Evolutionary conservation across 495 filamentous ascomycete species (phyloP).

Genomic region (Penicillium daleae): DNA sequence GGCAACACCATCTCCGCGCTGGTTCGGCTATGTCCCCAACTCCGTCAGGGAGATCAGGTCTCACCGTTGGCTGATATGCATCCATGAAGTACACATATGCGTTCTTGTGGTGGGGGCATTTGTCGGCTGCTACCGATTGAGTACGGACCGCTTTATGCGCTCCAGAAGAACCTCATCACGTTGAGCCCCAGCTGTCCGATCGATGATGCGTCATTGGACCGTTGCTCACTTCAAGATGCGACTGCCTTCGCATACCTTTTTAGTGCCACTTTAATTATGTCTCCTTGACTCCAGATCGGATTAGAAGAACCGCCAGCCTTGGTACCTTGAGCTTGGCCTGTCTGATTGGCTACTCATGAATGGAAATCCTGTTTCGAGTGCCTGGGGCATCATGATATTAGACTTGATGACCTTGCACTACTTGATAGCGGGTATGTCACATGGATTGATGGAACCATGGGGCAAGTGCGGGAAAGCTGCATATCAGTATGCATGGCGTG

Average conservation of each 20-base stretch:
- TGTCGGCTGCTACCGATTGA: not conserved
- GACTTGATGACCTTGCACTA: not conserved
- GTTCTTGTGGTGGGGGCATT: constrained; percentile 48
- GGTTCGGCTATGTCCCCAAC: constrained; percentile 37
- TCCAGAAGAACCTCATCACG: not conserved
- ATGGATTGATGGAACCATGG: not conserved
- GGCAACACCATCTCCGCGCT: constrained; percentile 26
- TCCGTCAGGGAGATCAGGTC: constrained; percentile 54
- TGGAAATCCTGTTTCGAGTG: constrained; percentile 54
- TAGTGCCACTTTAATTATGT: not conserved
- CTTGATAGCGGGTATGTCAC: not conserved
- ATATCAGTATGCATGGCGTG: not conserved
- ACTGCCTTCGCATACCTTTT: not conserved
- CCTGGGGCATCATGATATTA: constrained; percentile 47
- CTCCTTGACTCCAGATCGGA: constrained; percentile 74
- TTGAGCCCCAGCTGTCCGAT: not conserved
- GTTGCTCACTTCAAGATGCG: not conserved
- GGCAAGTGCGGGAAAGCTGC: not conserved
- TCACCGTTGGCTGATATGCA: constrained; percentile 59
- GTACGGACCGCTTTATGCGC: not conserved
- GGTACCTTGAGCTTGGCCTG: constrained; percentile 64
- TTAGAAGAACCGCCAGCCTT: constrained; percentile 36
- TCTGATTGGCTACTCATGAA: constrained; percentile 70
- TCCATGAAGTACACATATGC: constrained; percentile 63
- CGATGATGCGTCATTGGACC: not conserved